Evolutionary conservation across 2,329 filamentous ascomycete species (phyloP).

Genomic region (Phaeosphaeriaceae sp.): DNA sequence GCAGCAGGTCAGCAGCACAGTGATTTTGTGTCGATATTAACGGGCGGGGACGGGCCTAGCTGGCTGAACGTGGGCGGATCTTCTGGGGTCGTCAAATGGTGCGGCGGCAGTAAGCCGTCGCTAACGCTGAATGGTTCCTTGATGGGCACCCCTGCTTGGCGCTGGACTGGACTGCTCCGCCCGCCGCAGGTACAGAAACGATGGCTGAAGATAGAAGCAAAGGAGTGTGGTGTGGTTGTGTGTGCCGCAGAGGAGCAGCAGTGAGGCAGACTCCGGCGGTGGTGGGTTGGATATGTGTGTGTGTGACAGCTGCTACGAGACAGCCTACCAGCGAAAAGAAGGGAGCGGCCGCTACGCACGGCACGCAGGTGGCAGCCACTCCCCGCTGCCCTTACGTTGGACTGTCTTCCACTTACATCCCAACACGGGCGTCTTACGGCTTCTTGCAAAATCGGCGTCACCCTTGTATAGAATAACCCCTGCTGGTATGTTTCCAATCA

Average conservation of each 20-base stretch:
- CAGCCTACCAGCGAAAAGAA: not conserved
- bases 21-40: slow-evolving; percentile 28
- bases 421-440: not conserved
- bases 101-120: slow-evolving; percentile 5
- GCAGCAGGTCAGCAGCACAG: slow-evolving; percentile 13
- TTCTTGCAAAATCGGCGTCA: no score
- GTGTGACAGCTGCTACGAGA: not conserved
- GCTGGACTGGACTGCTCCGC: not conserved
- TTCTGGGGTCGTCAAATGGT: slow-evolving; percentile 13
- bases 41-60: slow-evolving; percentile 26
- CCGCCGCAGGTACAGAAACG: slow-evolving; percentile 8
- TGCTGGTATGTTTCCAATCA: no score
- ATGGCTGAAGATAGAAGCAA: slow-evolving; percentile 3
- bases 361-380: not conserved
- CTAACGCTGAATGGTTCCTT: slow-evolving; percentile 24
- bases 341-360: not conserved
- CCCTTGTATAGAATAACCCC: no score
- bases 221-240: not conserved
- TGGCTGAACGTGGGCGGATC: slow-evolving; percentile 29
- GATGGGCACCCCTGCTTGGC: slow-evolving; percentile 8
- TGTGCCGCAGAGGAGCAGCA: not conserved
- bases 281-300: not conserved
- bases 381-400: slow-evolving; percentile 1
- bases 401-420: not conserved
- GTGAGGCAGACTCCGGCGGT: not conserved